Base-by-base conservation (phyloP, 2,329 filamentous ascomycete genomes). In the Tothia fuscella region DNA sequence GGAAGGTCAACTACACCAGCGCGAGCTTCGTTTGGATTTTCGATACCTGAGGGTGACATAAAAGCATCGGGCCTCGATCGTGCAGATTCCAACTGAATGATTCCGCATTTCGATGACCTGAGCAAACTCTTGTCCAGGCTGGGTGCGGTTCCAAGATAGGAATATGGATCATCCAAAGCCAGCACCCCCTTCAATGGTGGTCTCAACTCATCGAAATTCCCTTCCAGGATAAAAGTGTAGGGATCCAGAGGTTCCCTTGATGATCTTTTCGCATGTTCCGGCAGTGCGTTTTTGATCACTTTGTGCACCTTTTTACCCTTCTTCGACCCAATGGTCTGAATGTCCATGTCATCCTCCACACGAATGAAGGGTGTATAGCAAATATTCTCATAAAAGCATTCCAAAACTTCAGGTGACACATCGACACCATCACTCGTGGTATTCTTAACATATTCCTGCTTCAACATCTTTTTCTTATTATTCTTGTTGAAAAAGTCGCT, bases 401-500 rank as follows among this genome's bases (percentile, higher is more conserved):
- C 87, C 12, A 96, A 68, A 31, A 96, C 83, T 49, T 96, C 89
- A 50, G 93, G 84, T 40, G 83, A 84, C n/a, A 96, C 83, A n/a
- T n/a, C n/a, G 12, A 84, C 84, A n/a, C 86, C 86, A 57, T 96
- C 88, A 3, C 84, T 87, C 17, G 78, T 79, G 0, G 88, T 93
- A 57, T 96, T 96, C 61, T 93, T 95, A 51, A 96, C 72, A 61
- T 98, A 98, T 55, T 96, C 91, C 1, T 74, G 66, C 56, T 93
- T 93, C 56, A 93, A 87, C 91, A 98, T 98, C 63, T 98, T 98
- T 60, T 91, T 76, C 65, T 96, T 96, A 66, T 96, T 96, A 67
- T 96, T 98, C 63, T 93, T 94, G 69, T 98, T 98, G 75, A 96
- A 96, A n/a, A 93, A 85, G 56, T 98, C 91, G 0, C 91, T 96